Base-by-base conservation (phyloP, 1,284 basidiomycete genomes). In the Ceratobasidium papillatum region DNA sequence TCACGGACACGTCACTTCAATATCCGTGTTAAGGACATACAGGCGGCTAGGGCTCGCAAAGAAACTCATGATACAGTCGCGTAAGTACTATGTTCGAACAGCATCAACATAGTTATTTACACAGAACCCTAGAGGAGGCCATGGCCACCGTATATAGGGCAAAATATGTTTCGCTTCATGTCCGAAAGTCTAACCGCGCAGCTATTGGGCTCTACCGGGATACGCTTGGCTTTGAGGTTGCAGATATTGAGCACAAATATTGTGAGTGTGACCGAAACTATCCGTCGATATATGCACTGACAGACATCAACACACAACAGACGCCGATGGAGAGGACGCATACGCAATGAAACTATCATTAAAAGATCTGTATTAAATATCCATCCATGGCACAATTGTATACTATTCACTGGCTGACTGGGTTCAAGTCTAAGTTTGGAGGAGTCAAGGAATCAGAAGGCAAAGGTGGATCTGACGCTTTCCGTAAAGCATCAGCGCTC, bases 281-380 rank as follows among this genome's bases (percentile, higher is more conserved):
- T 32, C 74, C 51, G 17, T 45, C 32, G 38, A 43, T 47, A 9
- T 12, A 63, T 59, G 56, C 19, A 41, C 22, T 59, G 5, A 76
- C n/a, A 43, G 2, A 45, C 19, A 43, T 41, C 38, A 64, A 63
- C 3, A 75, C 68, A 41, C 54, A 2, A 22, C 77, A 95, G 94
- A 96, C 84, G 94, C 94, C 3, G 95, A 97, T 79, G 94, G 94
- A 9, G 95, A 97, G 83, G 94, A 96, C 78, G 95, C 95, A 43
- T 95, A 94, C 80, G 90, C 93, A 1, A 96, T 97, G 95, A 87
- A 89, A 49, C 86, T 94, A 62, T 85, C 85, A 3, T 83, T 93
- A 75, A 86, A 87, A 38, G 58, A 72, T 45, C 25, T 72, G 58
- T 43, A 72, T 52, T 72, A 30, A 62, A 30, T 51, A 47, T 14